Base-by-base conservation (phyloP, 164 flowering plant species). In the Vitis rotundifolia region DNA sequence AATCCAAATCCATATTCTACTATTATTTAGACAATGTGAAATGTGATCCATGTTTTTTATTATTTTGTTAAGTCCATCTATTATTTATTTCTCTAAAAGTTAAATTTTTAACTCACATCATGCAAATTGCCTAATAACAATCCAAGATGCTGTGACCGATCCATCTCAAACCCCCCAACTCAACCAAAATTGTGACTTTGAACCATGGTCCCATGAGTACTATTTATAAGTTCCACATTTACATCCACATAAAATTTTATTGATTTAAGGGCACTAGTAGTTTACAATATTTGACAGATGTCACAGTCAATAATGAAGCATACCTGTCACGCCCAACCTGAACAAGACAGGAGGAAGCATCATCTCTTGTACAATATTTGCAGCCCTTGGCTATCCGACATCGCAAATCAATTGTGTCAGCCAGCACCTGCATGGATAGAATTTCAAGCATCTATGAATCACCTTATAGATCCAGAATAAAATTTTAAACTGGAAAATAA, bases 331-430 rank as follows among this genome's bases (percentile, higher is more conserved):
- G 72, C 62, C 85, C 97, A 80, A 93, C 91, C 52, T 89, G 86
- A 52, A 95, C 97, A 66, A 95, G 88, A 79, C 99, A 95, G 31
- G 99, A 93, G 28, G 98, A 79, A 75, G 93, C 92, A 81, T 90
- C 90, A 63, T 80, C 88, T 77, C 89, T 80, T 69, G 61, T 76
- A 76, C 99, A 95, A 77, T 88, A 86, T 75, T 86, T 91, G 84
- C 99, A 95, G 37, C 99, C 99, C 76, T 79, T 93, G 15, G 95
- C 97, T 75, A 95, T 85, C 73, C 99, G 96, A 78, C 99, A 95
- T 1, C 97, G 97, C 77, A 95, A 81, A 71, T 91, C 91, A 74
- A 95, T 90, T 54, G 81, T 60, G 75, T 93, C 99, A 52, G 99
- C 99, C 62, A 91, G 79, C 61, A 93, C 92, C 99, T 95, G 83